Percentiles rank a stretch among this genome's conserved stretches.
Conservation (phyloP, 148 eudicot species). For the Pouteria glomerata region DNA sequence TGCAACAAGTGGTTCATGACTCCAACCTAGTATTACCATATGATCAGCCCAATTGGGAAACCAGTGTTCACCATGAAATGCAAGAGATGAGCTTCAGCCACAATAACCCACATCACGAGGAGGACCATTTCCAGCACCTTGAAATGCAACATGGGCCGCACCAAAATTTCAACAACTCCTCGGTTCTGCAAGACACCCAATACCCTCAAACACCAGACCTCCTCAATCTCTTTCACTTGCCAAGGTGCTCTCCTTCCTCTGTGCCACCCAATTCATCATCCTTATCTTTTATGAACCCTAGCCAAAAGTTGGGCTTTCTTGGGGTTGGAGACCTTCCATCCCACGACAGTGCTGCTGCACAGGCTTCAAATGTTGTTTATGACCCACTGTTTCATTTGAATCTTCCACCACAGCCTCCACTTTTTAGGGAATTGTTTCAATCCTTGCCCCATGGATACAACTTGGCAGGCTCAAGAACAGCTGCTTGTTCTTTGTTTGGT, state of each 20-base stretch:
- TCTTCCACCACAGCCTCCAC: slow-evolving; percentile 56
- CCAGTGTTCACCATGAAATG: not conserved
- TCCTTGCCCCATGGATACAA: slow-evolving; percentile 42
- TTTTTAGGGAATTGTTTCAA: slow-evolving; percentile 57
- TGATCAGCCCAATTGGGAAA: slow-evolving; percentile 25
- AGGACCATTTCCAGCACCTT: slow-evolving; percentile 8
- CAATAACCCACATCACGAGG: not conserved
- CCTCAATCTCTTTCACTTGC: slow-evolving; percentile 44
- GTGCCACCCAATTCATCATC: slow-evolving; percentile 33
- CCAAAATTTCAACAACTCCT: not conserved
- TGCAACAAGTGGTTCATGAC: slow-evolving; percentile 17
- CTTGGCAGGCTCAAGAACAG: slow-evolving; percentile 18
- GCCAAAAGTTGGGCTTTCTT: slow-evolving; percentile 20
- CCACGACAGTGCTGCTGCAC: not conserved
- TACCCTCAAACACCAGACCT: slow-evolving; percentile 41
- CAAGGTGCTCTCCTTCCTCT: slow-evolving; percentile 30
- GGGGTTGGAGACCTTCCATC: slow-evolving; percentile 20
- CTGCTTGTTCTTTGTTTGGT: slow-evolving; percentile 40
- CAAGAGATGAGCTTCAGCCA: slow-evolving; percentile 23
- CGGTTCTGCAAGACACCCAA: slow-evolving; percentile 6
- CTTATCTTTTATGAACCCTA: slow-evolving; percentile 27
- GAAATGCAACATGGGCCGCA: slow-evolving; percentile 22
- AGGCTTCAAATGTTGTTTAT: slow-evolving; percentile 23
- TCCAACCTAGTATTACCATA: slow-evolving; percentile 12
- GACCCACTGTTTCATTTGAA: slow-evolving; percentile 64